Base-by-base conservation (phyloP, 805 yeast species). In the Allodekkera sacchari region DNA sequence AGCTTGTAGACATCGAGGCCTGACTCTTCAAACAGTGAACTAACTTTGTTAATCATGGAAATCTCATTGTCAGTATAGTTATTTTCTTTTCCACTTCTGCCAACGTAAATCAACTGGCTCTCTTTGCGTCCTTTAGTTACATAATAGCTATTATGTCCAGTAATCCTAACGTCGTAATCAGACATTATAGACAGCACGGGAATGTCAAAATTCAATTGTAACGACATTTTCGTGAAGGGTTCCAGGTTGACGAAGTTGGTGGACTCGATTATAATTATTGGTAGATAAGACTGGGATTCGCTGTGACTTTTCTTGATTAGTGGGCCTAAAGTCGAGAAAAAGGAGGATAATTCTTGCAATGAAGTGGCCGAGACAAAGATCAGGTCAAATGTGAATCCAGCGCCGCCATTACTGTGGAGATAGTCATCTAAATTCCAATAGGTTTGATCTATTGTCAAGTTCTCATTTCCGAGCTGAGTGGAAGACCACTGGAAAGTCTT, bases 181-280 rank as follows among this genome's bases (percentile, higher is more conserved):
- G 73, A 65, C 71, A 78, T 69, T 26, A 78, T 68, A 27, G 81
- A 71, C 33, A 73, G 59, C 12, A 75, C 61, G 10, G 61, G 64
- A 36, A 56, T 52, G 40, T 38, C 53, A 2, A 27, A 14, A 7
- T 43, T 44, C 11, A 59, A 45, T 35, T 41, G 63, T 38, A 45
- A 46, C 20, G 55, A 55, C 52, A 71, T 59, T 41, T 60, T 63
- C 24, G 42, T 66, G 48, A 80, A 80, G 6, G 83, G 81, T 51
- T 82, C 89, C 32, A 82, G 52, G 50, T 78, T 78, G 35, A 82
- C 71, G 48, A 71, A 81, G 4, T 84, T 83, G 2, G 84, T 73
- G 30, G 77, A 69, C 55, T 82, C 94, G 22, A 82, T 57, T 17
- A 81, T 57, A 3, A 82, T 57, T 21, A 75, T 59, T 17, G 85